A percentile compares a stretch with the other conserved stretches of the same genome.
Evolutionary conservation across 2,329 filamentous ascomycete genomes (phyloP).

Genomic region (Colletotrichum gloeosporioides): DNA sequence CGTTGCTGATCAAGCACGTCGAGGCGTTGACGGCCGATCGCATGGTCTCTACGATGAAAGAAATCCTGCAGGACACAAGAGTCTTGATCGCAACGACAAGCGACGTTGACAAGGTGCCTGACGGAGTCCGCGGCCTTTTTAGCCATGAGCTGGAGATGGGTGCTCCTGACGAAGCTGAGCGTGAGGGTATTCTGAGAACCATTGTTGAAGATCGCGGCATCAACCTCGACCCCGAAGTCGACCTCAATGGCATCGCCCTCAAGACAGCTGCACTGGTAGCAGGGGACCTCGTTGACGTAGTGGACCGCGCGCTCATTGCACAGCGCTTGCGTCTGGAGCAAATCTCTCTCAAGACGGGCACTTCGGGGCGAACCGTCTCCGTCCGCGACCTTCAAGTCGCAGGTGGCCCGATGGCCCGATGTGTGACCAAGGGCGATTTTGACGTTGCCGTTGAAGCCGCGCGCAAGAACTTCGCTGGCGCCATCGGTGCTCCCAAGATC

Average conservation of each 20-base stretch:
- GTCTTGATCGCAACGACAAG: conserved; percentile 94
- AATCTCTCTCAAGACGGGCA: conserved; percentile 60
- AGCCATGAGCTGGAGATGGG: conserved; percentile 94
- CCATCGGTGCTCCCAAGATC: conserved; percentile 97
- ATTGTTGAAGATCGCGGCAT: conserved; percentile 80
- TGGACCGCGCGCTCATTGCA: conserved; percentile 85
- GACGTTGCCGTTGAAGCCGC: conserved; percentile 94
- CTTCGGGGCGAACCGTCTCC: conserved; percentile 54
- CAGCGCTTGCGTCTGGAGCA: conserved; percentile 76
- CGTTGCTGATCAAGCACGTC: conserved; percentile 85
- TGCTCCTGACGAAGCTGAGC: conserved; percentile 89
- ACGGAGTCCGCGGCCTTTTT: conserved; percentile 88
- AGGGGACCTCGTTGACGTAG: conserved; percentile 91
- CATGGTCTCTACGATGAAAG: conserved; percentile 84
- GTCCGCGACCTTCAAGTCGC: conserved; percentile 87
- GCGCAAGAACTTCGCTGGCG: conserved; percentile 96
- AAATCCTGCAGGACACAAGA: conserved; percentile 78
- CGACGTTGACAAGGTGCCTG: conserved; percentile 92
- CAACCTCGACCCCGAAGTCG: conserved; percentile 81
- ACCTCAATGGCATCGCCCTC: conserved; percentile 83
- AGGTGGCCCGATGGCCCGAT: conserved; percentile 79
- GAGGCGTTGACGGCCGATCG: conserved; percentile 91
- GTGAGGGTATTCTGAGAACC: conserved; percentile 83
- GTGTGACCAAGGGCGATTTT: conserved; percentile 83
- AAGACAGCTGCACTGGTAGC: conserved; percentile 97